Evolutionary conservation across 805 yeast species (phyloP).

Genomic region (Pichia cephalocereana): DNA sequence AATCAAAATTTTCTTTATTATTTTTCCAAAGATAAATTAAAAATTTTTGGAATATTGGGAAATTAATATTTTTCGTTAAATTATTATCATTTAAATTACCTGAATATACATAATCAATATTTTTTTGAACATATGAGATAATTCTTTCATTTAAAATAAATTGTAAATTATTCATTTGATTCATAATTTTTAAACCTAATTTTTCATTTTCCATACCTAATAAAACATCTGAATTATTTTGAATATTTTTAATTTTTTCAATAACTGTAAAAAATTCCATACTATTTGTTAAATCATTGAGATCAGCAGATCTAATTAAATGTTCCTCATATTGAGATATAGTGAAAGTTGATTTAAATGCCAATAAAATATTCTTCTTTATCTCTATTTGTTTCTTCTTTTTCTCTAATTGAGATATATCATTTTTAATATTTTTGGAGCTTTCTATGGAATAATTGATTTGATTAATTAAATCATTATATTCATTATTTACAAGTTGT

Average conservation of each 20-base stretch:
- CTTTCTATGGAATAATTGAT: slow-evolving; percentile 22
- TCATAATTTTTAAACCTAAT: slow-evolving; percentile 58
- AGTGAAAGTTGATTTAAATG: slow-evolving; percentile 55
- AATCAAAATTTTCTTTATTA: slow-evolving; percentile 44
- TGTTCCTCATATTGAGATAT: slow-evolving; percentile 66
- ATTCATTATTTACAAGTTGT: slow-evolving; percentile 18
- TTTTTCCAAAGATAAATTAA: slow-evolving; percentile 22
- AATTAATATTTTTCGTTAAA: slow-evolving; percentile 12
- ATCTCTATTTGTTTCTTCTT: slow-evolving; percentile 30
- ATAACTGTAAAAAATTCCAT: slow-evolving; percentile 48
- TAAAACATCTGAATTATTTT: slow-evolving; percentile 58
- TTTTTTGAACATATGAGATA: slow-evolving; percentile 29
- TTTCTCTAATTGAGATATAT: slow-evolving; percentile 19
- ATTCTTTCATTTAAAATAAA: slow-evolving; percentile 47
- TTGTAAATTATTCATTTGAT: slow-evolving; percentile 42
- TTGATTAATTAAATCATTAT: slow-evolving; percentile 15
- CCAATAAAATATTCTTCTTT: slow-evolving; percentile 42
- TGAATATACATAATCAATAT: slow-evolving; percentile 20
- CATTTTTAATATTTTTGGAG: slow-evolving; percentile 12
- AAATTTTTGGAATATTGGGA: slow-evolving; percentile 22
- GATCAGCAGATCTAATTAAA: slow-evolving; percentile 19
- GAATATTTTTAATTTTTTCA: slow-evolving; percentile 52
- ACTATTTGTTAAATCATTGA: slow-evolving; percentile 38
- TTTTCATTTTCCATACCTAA: slow-evolving; percentile 60
- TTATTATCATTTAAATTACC: slow-evolving; percentile 15